A percentile compares a stretch with the other conserved stretches of the same genome.
phyloP scores from a whole-genome alignment of 1,284 basidiomycete species.

The Ceratobasidium sp. region DNA sequence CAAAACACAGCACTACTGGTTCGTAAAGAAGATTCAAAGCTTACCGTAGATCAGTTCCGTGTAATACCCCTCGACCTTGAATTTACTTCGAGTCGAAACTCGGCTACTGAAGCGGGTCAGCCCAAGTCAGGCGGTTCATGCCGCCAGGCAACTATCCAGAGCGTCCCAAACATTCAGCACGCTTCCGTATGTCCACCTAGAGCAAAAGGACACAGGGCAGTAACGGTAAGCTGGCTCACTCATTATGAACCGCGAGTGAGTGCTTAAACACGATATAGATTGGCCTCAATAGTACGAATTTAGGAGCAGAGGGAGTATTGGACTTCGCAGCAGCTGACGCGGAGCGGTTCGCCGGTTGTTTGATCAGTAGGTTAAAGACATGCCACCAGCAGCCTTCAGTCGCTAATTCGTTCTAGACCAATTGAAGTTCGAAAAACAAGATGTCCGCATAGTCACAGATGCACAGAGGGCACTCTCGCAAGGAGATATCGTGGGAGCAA shows the following conservation, averaged over 20 bases:
- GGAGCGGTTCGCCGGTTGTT: background rate
- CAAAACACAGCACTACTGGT: background rate
- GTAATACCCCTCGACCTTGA: background rate
- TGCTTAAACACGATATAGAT: background rate
- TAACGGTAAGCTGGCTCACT: background rate
- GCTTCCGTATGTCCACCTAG: background rate
- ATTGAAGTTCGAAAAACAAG: background rate
- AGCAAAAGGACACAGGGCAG: background rate
- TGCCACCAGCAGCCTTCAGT: background rate
- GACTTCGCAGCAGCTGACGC: background rate
- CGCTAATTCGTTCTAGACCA: background rate
- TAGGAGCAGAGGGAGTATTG: background rate
- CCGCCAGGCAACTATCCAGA: background rate
- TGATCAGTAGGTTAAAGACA: background rate
- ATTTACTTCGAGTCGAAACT: background rate
- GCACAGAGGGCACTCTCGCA: background rate
- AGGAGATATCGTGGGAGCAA: background rate
- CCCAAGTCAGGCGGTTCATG: background rate
- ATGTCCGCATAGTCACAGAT: background rate
- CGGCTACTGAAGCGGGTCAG: background rate
- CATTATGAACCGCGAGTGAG: background rate
- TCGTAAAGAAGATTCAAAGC: background rate
- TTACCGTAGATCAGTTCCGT: background rate
- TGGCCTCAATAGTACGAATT: background rate
- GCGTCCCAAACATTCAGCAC: background rate